Evolutionary conservation across 345 rosid species (phyloP), one percentile per base, ranked within the genome.

Genomic region (Excoecaria cochinchinensis): DNA sequence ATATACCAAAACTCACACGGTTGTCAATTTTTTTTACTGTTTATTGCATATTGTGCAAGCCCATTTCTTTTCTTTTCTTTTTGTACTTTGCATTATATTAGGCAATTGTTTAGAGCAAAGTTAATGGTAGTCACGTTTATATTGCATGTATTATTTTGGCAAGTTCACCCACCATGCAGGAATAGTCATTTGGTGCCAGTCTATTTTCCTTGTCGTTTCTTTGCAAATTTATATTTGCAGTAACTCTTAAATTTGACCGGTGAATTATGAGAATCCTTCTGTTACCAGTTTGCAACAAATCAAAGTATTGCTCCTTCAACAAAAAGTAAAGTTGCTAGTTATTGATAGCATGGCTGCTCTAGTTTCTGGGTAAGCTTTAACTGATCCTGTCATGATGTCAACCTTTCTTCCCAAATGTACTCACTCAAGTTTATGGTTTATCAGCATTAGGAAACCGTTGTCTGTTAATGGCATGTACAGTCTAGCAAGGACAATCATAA

Each of bases 261-360:
- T 44, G 21, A 55, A 69, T 71, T 65, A 40, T 73, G 39, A 65
- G 38, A 44, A 39, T 38, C 63, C 15, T 57, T 64, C 19, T 68
- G 1, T 80, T 9, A 50, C 38, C 88, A 94, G 97, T 81, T 85
- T 90, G 83, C 88, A 89, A 79, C 87, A 91, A 84, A 91, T 94
- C 60, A 89, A 94, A 86, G 83, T 85, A 58, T 90, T 87, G 64
- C 82, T 94, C 68, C 89, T 90, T 81, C 88, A 86, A 82, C 83
- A 83, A 83, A 87, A 85, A 79, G 95, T 92, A 83, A 89, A 89
- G 90, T 80, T 94, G 84, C 83, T 92, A 22, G 87, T 94, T 48
- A 88, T 94, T 75, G 97, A 94, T 79, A 89, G 98, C 87, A 90
- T 92, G 94, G 87, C 96, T 36, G 93, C 94, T 81, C 92, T 94